Base-by-base conservation (phyloP, 2,329 filamentous ascomycete genomes). In the Hypomyces perniciosus region DNA sequence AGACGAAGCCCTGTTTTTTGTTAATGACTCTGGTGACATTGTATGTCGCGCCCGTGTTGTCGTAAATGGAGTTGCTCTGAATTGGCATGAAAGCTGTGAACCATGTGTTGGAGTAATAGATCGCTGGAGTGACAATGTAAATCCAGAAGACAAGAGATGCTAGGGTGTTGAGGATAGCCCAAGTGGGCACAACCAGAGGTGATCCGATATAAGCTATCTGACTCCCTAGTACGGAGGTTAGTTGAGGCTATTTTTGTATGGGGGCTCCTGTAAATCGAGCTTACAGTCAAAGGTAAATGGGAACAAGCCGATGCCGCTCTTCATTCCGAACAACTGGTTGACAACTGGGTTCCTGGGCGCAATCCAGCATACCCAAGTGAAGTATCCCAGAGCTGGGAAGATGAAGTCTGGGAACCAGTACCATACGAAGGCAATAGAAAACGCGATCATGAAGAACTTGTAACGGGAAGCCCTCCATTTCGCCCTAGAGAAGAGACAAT, bases 41-140 rank as follows among this genome's bases (percentile, higher is more conserved):
- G 56, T 81, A 81, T 0, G 65, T 52, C 4, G 67, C 56, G 0
- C 74, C 78, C 0, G 67, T 76, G 40, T 80, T 78, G 59, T 81
- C 79, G 45, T 72, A 81, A 6, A 74, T 76, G 9, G 73, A 71
- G n/a, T 76, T 71, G 31, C 72, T 75, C 27, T 75, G 72, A 34
- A 80, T 67, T 0, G 79, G 78, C 9, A 81, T 62, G 46, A 79
- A 77, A 0, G 75, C 71, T 0, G 77, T 75, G 48, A 71, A 67
- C 74, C 74, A 77, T 0, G 70, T 74, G 56, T 76, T 76, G 3
- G 68, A 69, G 52, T 75, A 77, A 60, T 75, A 75, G 1, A 77
- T 53, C 1, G 68, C 72, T 0, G 72, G 72, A 0, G 67, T 69
- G 3, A 74, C 66, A 33, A 75, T 68, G 55, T 69, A 68, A 46